Evolutionary conservation across 805 yeast genomes (phyloP), one percentile per base, ranked within the genome.

Genomic region (Metschnikowia rubicola): DNA sequence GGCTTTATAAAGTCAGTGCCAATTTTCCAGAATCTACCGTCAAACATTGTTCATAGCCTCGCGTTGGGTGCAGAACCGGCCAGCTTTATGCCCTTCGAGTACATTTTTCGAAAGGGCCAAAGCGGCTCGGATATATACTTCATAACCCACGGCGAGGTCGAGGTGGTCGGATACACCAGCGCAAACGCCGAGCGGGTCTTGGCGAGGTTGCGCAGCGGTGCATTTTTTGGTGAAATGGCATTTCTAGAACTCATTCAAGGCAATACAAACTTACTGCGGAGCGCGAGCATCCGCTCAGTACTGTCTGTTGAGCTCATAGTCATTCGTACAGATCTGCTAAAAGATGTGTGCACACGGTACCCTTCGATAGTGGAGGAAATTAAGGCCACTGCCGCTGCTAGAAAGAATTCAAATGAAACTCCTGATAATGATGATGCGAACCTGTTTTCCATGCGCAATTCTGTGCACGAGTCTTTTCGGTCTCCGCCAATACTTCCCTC

Each of bases 151-250:
- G 94, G 94, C 9, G 84, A 80, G 55, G 87, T 84, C 5, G 91
- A 86, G 60, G 88, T 84, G 0, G 48, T 84, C 8, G 80, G 66
- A 46, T 29, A 54, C 4, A 50, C 57, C 17, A 46, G 41, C 9
- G 37, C 50, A 5, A 43, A 44, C 31, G 65, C 67, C 15, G 79
- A 75, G 43, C 64, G 66, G 32, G 67, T 75, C 1, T 60, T 81
- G 34, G 89, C 87, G 4, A 71, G 88, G 47, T 65, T 86, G 26
- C 74, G 79, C 2, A 64, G 79, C 12, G 88, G 86, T 17, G 75
- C 81, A 31, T 84, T 83, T 63, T 84, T 86, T 65, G 94, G 94
- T 19, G 92, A 85, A 62, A 82, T 85, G 83, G 78, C 88, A 0
- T 86, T 85, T 55, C 63, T 86, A 36, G 68, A 79, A 3, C 72